These are phyloP conservation scores for Amaranthus hypochondriacus DNA, from an alignment of 148 eudicot genomes.

Conservation along the genomic window DNA sequence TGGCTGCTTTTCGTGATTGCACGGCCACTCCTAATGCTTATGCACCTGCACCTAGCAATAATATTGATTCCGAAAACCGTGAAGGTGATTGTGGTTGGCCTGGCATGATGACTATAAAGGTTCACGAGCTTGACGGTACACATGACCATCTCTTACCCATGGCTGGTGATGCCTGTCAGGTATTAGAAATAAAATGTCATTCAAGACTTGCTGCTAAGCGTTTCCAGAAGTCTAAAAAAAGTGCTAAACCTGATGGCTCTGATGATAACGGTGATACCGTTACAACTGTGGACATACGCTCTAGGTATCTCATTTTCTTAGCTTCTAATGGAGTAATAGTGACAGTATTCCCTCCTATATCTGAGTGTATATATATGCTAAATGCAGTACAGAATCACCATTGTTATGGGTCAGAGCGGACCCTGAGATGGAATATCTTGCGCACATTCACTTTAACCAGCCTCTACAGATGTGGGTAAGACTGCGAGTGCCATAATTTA, in stretches of 20 bases:
- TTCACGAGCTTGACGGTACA: conserved; percentile 96
- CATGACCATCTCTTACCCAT: conserved; percentile 97
- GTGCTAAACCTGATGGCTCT: conserved; percentile 82
- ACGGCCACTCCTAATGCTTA: conserved; percentile 53
- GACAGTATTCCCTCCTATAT: not conserved
- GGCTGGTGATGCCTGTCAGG: conserved; percentile 96
- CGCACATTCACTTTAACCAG: conserved; percentile 82
- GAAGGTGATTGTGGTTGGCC: conserved; percentile 94
- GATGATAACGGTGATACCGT: conserved; percentile 80
- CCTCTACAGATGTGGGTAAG: conserved; percentile 99
- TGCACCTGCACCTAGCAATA: conserved; percentile 35
- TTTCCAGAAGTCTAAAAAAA: conserved; percentile 76
- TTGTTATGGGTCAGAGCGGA: conserved; percentile 93
- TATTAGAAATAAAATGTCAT: conserved; percentile 91
- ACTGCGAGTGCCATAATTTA: not conserved
- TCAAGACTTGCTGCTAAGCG: conserved; percentile 91
- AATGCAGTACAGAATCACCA: conserved; percentile 79
- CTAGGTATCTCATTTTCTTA: conserved; percentile 47
- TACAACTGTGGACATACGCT: conserved; percentile 54
- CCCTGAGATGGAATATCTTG: conserved; percentile 98
- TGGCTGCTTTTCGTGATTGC: conserved; percentile 82
- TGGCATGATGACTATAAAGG: conserved; percentile 98
- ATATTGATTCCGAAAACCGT: conserved; percentile 56
- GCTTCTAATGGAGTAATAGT: not conserved
- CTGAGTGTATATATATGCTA: conserved; percentile 10